phyloP scores from a whole-genome alignment of 2,329 filamentous ascomycete species.

The Aspergillus calidoustus region DNA sequence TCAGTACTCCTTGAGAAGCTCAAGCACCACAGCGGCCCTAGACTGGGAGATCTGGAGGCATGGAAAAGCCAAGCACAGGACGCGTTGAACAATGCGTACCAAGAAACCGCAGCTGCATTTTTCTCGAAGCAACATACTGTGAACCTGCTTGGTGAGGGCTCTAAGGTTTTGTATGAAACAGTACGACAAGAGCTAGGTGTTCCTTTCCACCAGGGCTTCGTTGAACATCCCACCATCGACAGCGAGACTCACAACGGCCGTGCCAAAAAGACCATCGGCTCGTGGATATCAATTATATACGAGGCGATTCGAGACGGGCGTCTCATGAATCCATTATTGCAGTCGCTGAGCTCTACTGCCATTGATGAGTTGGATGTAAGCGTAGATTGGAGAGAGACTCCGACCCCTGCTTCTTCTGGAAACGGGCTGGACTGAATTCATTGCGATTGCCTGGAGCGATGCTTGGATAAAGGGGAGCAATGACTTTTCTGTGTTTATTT shows the following conservation, averaged over 20 bases:
- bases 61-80: conserved; percentile 19
- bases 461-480: neutral
- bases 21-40: conserved; percentile 3
- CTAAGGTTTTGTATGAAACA: conserved; percentile 37
- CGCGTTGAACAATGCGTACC: conserved; percentile 17
- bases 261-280: conserved; percentile 33
- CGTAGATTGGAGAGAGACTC: neutral
- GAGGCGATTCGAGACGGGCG: conserved; percentile 21
- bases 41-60: conserved; percentile 13
- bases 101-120: conserved; percentile 21
- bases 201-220: conserved; percentile 34
- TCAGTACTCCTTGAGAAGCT: conserved; percentile 17
- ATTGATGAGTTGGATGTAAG: neutral
- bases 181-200: conserved; percentile 39
- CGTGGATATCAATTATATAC: conserved; percentile 23
- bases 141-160: conserved; percentile 26
- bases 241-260: conserved; percentile 21
- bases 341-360: conserved; percentile 2
- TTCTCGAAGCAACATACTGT: conserved; percentile 21
- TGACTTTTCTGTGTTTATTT: neutral
- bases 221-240: conserved; percentile 28
- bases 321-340: conserved; percentile 15
- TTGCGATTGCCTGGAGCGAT: neutral
- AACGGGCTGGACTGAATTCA: conserved; percentile 8
- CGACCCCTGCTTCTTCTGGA: neutral